Conservation (phyloP, 352 stramenopile genomes). For the Saprolegnia parasitica region DNA sequence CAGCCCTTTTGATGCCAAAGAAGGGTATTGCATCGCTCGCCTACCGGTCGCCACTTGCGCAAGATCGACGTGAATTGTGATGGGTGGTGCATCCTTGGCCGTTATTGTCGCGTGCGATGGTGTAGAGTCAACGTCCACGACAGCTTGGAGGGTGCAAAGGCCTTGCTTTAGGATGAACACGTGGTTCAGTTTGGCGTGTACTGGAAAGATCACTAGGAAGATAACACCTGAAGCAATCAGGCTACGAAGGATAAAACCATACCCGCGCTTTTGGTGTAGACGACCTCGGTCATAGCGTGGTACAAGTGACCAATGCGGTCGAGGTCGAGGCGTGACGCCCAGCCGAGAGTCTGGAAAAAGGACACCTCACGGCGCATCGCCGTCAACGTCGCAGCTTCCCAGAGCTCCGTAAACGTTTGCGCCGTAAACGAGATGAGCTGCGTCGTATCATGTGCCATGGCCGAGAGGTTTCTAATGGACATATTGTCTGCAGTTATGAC, state of each 20-base stretch:
- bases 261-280: conserved; percentile 23
- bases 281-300: conserved; percentile 3
- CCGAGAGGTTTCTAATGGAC: conserved; percentile 24
- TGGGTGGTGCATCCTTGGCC: background rate
- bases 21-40: background rate
- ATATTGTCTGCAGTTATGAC: too few relatives aligned
- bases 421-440: conserved; percentile 28
- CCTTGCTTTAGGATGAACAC: conserved; percentile 23
- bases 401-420: conserved; percentile 25
- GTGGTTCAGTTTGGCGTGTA: conserved; percentile 14
- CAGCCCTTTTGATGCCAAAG: background rate
- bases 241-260: background rate
- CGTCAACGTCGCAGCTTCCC: conserved; percentile 5
- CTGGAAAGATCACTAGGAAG: conserved; percentile 3
- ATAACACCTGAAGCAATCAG: background rate
- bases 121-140: conserved; percentile 3
- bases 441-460: conserved; percentile 20
- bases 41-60: conserved; percentile 20
- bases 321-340: conserved; percentile 20
- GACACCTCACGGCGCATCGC: conserved; percentile 3
- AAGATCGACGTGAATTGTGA: conserved; percentile 14
- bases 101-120: background rate
- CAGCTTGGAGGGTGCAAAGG: conserved; percentile 4
- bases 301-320: conserved; percentile 20
- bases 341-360: conserved; percentile 22